Evolutionary conservation across 441 rosid species (phyloP), one percentile per base, ranked within the genome.

Genomic region (Adansonia rubrostipa): DNA sequence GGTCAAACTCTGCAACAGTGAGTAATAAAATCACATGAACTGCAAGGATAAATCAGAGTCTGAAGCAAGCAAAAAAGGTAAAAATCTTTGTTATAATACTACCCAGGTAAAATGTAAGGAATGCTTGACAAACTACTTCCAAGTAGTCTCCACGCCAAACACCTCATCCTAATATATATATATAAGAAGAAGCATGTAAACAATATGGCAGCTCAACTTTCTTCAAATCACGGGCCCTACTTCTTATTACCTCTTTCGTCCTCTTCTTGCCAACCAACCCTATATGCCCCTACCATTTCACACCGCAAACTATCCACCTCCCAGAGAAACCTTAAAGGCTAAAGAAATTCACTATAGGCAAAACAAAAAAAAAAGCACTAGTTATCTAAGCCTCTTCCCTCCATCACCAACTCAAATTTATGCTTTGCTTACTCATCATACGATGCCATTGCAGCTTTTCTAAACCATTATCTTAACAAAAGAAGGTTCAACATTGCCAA

Each of bases 1-100:
- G 88, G 78, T 85, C 60, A 33, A 66, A 84, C 78, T 92, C 98
- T 95, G 92, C 69, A 79, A 63, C 14, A 82, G 68, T 20, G 56
- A 57, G 71, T 7, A 69, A 47, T 62, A 53, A 63, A 40, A 61
- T 28, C 33, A 42, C 8, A 70, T 81, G 9, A 58, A 14, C 62
- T 9, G 17, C 36, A 71, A 63, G 45, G 56, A 69, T 65, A 76
- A 58, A 70, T 71, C 54, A 36, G 28, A 9, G 73, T 63, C 62
- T 66, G 69, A 74, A 74, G 51, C 13, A 71, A 71, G 19, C 48
- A 53, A 72, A 54, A 64, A 42, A 40, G 56, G 22, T 60, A 7
- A 20, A 68, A 40, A 51, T n/a, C 24, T n/a, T 62, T 53, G 17
- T 71, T 14, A 71, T 14, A 10, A 42, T 44, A 42, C 11, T 71